Conservation (phyloP, 2,329 filamentous ascomycete species). For the Aspergillus pseudoterreus region DNA sequence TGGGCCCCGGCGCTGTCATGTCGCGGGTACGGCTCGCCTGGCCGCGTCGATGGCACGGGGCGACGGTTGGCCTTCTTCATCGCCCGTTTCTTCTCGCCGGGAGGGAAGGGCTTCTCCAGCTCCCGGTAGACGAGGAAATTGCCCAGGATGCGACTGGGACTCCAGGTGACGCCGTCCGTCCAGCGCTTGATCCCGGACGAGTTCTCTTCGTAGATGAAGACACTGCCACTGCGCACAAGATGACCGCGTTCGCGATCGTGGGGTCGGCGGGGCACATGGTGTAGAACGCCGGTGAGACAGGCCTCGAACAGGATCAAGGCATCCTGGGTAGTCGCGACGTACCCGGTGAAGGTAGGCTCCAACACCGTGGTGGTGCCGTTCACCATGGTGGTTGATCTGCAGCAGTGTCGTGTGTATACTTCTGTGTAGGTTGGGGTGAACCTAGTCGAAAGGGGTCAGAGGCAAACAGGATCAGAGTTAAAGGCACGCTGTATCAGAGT, state of each 20-base stretch:
- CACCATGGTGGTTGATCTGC: conserved; percentile 30
- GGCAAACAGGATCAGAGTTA: conserved; percentile 20
- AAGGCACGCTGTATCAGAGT: conserved; percentile 18
- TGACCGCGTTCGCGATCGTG: conserved; percentile 76
- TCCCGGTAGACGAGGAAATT: conserved; percentile 87
- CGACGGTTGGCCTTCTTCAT: conserved; percentile 63
- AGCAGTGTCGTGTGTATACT: neutral
- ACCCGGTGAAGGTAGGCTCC: conserved; percentile 64
- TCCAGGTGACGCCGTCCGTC: conserved; percentile 91
- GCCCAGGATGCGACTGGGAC: conserved; percentile 77
- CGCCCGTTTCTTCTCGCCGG: conserved; percentile 80
- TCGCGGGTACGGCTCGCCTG: conserved; percentile 52
- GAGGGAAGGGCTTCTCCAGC: conserved; percentile 70
- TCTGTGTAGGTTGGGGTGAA: conserved; percentile 12
- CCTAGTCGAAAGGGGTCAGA: conserved; percentile 15
- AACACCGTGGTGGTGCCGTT: conserved; percentile 48
- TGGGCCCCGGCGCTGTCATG: conserved; percentile 34
- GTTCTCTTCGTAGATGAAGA: conserved; percentile 90
- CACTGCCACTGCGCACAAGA: conserved; percentile 76
- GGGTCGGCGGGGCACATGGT: conserved; percentile 76
- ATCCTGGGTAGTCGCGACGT: conserved; percentile 67
- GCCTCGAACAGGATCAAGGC: conserved; percentile 78
- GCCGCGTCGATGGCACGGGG: conserved; percentile 40
- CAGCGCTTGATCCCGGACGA: conserved; percentile 89
- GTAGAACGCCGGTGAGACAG: conserved; percentile 65